Percentiles rank a stretch among this genome's conserved stretches.
Evolutionary conservation across 208 protist species (phyloP).

Genomic region (Acanthamoeba sp.): DNA sequence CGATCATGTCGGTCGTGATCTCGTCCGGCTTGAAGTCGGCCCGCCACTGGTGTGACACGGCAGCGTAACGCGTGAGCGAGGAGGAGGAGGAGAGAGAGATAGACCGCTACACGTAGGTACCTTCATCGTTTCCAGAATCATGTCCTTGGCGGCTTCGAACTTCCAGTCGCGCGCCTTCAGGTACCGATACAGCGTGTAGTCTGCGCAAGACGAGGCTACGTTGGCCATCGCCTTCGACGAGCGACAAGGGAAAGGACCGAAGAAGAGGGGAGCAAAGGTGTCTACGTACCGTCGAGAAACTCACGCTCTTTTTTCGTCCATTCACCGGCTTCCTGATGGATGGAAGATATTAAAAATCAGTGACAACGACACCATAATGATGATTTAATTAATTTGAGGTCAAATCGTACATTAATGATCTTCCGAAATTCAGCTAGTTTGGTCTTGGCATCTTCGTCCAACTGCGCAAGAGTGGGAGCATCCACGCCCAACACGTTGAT

Average conservation of each 20-base stretch:
- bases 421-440: conserved; percentile 35
- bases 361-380: no score
- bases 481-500: conserved; percentile 50
- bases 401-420: not conserved
- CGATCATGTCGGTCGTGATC: conserved; percentile 59
- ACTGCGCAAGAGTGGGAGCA: not conserved
- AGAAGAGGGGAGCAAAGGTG: not conserved
- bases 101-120: not conserved
- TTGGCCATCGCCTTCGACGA: no score
- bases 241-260: no score
- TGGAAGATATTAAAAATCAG: no score
- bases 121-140: conserved; percentile 49
- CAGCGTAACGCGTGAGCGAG: no score
- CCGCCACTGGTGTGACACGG: conserved; percentile 10
- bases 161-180: conserved; percentile 63
- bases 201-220: not conserved
- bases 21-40: conserved; percentile 56
- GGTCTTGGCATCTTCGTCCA: conserved; percentile 10
- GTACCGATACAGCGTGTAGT: conserved; percentile 63
- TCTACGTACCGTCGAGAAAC: conserved; percentile 1
- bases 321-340: not conserved
- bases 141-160: conserved; percentile 5
- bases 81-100: no score
- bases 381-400: not conserved
- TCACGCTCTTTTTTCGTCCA: conserved; percentile 2